Evolutionary conservation across 2,329 filamentous ascomycete species (phyloP).

Genomic region (Fusarium sp.): DNA sequence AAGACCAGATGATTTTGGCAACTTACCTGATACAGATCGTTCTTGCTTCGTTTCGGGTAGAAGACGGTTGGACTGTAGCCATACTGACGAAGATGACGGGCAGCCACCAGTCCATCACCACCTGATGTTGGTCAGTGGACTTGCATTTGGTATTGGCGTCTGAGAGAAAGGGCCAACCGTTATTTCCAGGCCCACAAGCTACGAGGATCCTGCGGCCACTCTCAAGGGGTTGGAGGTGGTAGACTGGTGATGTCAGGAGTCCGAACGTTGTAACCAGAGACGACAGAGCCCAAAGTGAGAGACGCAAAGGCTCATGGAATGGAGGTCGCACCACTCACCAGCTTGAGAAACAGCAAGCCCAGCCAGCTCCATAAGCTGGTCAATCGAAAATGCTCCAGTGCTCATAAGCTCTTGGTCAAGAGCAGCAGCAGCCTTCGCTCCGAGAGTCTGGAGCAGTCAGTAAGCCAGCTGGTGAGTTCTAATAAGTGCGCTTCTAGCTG

Average conservation of each 20-base stretch:
- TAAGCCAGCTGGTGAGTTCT: constrained; percentile 16
- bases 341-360: constrained; percentile 94
- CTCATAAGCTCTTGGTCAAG: constrained; percentile 96
- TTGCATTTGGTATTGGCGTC: background rate
- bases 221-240: constrained; percentile 81
- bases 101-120: constrained; percentile 94
- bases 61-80: constrained; percentile 91
- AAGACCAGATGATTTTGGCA: constrained; percentile 53
- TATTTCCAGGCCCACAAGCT: constrained; percentile 89
- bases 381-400: constrained; percentile 87
- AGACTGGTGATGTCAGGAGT: constrained; percentile 68
- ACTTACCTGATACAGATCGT: constrained; percentile 85
- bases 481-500: background rate
- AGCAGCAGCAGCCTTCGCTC: constrained; percentile 86
- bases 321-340: constrained; percentile 63
- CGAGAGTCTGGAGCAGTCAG: constrained; percentile 74
- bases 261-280: background rate
- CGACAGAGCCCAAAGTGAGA: background rate
- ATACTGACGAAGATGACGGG: constrained; percentile 90
- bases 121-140: constrained; percentile 58
- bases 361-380: constrained; percentile 97
- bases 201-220: constrained; percentile 82
- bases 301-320: background rate
- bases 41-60: constrained; percentile 92
- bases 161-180: constrained; percentile 61